These are phyloP conservation scores for Cystobasidium sp. DNA, from an alignment of 1,284 basidiomycete genomes.

Conservation along the genomic window DNA sequence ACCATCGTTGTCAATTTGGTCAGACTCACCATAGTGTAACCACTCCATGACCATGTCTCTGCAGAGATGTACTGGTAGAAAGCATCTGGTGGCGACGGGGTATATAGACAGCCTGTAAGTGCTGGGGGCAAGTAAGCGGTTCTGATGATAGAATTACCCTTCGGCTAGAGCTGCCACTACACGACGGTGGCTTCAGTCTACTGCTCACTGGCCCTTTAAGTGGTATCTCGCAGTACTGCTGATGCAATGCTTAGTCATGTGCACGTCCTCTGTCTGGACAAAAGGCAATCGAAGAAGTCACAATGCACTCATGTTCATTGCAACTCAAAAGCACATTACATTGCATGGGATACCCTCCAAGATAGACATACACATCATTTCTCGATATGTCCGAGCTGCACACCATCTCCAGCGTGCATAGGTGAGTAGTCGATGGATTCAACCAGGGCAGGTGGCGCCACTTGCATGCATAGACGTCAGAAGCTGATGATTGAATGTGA, in stretches of 20 bases:
- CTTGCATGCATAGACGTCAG: background rate
- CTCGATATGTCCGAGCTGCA: conserved; percentile 9
- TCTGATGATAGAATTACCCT: no score
- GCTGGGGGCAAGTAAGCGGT: no score
- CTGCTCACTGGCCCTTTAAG: no score
- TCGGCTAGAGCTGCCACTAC: no score
- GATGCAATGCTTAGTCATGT: background rate
- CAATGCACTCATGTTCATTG: background rate
- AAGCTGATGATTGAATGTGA: background rate
- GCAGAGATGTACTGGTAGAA: no score
- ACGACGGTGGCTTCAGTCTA: no score
- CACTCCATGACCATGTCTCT: background rate
- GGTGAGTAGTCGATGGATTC: conserved; percentile 1
- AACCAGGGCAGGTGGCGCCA: conserved; percentile 6
- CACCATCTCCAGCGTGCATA: conserved; percentile 22
- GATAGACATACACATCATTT: background rate
- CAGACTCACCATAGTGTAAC: background rate
- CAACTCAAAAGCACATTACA: background rate
- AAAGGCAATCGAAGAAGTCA: conserved; percentile 10
- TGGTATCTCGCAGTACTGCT: no score
- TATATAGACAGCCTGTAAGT: no score
- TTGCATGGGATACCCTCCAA: background rate
- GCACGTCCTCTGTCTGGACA: background rate
- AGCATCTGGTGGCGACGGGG: no score
- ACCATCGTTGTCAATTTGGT: background rate